Base-by-base conservation (phyloP, 768 basidiomycete genomes). In the Coprinellus micaceus region DNA sequence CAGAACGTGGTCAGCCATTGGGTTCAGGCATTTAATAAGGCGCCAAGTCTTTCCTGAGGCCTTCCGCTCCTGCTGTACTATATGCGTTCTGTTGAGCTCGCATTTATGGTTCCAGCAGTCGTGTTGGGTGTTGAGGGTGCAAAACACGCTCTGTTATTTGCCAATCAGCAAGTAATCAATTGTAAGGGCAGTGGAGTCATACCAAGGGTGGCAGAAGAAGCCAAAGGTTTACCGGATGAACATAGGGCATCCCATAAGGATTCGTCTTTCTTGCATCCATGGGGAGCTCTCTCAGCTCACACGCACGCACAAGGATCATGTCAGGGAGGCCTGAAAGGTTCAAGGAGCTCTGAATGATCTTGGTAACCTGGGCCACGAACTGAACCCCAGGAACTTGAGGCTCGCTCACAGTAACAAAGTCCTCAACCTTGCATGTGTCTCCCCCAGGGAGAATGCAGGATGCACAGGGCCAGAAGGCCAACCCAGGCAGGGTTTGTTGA, bases 1-100 rank as follows among this genome's bases (percentile, higher is more conserved):
- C 19, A 68, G 57, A 13, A 68, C 49, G 2, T 56, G 19, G 44
- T 63, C 62, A 15, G 56, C 28, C 0, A 54, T 10, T 7, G 9
- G 25, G n/a, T 44, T 58, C 51, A 22, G 54, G 39, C 26, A 17
- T 19, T 12, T 11, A 37, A 11, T 33, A 13, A 33, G 7, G 13
- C 7, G 7, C 7, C 33, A 21, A 45, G 44, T 45, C 22, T 22
- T 24, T 4, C 17, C 17, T 4, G 44, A 45, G 4, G 11, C 6
- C 15, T 19, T 12, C 12, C 19, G 44, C 44, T 45, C 44, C 44
- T 45, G 44, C 2, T 2, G 44, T 19, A 45, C 44, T 25, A 21
- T 17, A 41, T 12, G 21, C 25, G 12, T 11, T 22, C 22, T 21
- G 21, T 19, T n/a, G 5, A 25, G n/a, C 4, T 4, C n/a, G 11